These are phyloP conservation scores for Bruguiera parviflora DNA, from an alignment of 345 rosid species.

Conservation along the genomic window DNA sequence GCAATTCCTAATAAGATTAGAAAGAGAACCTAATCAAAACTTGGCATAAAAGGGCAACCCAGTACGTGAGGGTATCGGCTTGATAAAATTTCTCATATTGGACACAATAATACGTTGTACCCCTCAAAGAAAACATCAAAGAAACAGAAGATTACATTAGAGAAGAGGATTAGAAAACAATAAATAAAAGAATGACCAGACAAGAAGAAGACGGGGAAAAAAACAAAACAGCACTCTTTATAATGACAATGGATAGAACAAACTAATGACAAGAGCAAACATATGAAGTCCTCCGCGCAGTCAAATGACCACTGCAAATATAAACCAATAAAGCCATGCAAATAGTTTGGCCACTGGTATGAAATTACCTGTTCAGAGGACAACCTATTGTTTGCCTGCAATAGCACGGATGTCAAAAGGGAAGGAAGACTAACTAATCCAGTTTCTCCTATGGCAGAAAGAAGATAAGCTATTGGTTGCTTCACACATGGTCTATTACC, in stretches of 20 bases:
- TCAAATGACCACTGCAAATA: constrained; percentile 1
- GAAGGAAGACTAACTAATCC: constrained; percentile 80
- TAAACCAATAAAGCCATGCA: not conserved
- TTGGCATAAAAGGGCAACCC: not conserved
- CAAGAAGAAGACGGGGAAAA: not conserved
- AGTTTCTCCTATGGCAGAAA: constrained; percentile 67
- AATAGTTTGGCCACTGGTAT: not conserved
- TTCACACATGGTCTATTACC: constrained; percentile 31
- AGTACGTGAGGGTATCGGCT: too few species aligned
- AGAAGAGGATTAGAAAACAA: not conserved
- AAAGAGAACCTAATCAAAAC: not conserved
- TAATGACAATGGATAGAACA: not conserved
- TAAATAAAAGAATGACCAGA: not conserved
- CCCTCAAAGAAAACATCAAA: not conserved
- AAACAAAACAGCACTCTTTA: too few species aligned
- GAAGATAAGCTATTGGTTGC: constrained; percentile 46
- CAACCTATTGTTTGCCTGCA: constrained; percentile 65
- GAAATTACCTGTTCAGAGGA: constrained; percentile 59
- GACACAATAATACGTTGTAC: not conserved
- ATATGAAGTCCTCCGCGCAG: not conserved
- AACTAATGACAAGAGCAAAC: too few species aligned
- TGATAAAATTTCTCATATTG: not conserved
- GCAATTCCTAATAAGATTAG: not conserved
- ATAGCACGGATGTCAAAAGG: constrained; percentile 62
- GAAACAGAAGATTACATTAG: not conserved